These are phyloP conservation scores for Paracoccidioides brasiliensis DNA, from an alignment of 2,329 filamentous ascomycete genomes.

Conservation along the genomic window DNA sequence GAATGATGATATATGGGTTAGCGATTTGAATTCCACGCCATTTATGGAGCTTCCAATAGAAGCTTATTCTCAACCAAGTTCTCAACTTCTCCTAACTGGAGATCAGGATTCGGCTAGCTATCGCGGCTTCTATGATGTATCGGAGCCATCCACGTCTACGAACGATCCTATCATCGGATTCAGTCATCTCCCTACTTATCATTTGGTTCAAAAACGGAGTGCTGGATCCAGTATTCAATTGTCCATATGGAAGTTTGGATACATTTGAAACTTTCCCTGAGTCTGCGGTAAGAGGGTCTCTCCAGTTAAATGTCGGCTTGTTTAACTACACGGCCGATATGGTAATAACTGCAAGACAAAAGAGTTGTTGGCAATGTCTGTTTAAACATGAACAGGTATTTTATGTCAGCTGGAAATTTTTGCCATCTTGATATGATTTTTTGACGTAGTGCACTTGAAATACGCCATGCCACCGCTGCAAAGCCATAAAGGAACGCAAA, in stretches of 20 bases:
- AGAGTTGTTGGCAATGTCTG: neutral
- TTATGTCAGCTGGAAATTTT: neutral
- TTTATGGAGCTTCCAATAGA: neutral
- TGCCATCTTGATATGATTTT: neutral
- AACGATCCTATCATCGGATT: neutral
- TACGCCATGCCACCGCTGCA: neutral
- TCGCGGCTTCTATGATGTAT: neutral
- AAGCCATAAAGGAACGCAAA: neutral
- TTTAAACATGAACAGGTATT: neutral
- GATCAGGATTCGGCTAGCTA: neutral
- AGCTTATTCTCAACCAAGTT: neutral
- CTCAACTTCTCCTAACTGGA: neutral
- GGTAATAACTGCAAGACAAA: neutral
- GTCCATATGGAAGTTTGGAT: neutral
- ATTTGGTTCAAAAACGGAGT: neutral
- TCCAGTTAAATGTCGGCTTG: neutral
- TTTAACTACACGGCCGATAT: neutral
- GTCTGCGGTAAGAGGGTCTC: neutral
- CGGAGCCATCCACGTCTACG: no score
- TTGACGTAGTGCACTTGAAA: neutral
- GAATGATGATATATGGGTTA: neutral
- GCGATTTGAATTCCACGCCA: neutral
- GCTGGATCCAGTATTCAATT: neutral
- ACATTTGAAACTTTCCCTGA: neutral
- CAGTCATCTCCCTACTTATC: neutral